Conservation (phyloP, 371 early-diverging fungal species). For the Homolaphlyctis polyrhiza region DNA sequence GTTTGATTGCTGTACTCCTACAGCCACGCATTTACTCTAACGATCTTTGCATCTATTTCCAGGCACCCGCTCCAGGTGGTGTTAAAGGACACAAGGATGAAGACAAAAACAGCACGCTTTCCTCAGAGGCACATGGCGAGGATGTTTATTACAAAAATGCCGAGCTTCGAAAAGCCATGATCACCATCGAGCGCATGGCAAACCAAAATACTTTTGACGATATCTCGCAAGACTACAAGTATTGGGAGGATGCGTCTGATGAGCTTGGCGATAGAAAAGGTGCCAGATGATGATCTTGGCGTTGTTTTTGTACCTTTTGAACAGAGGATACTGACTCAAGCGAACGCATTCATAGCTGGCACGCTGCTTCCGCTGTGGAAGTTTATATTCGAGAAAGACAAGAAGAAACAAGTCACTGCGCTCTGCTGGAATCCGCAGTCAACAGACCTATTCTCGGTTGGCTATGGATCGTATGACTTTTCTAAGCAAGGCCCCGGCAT, state of each 20-base stretch:
- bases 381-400: slow-evolving; percentile 50
- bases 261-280: slow-evolving; percentile 45
- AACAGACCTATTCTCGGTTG: slow-evolving; percentile 51
- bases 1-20: background rate
- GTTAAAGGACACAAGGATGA: slow-evolving; percentile 51
- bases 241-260: slow-evolving; percentile 60
- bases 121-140: slow-evolving; percentile 39
- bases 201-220: slow-evolving; percentile 62
- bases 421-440: slow-evolving; percentile 48
- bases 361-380: slow-evolving; percentile 53
- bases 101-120: slow-evolving; percentile 32
- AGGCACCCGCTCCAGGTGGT: slow-evolving; percentile 24
- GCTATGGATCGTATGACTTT: slow-evolving; percentile 55
- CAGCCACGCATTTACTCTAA: background rate
- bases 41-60: background rate
- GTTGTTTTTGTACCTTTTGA: background rate
- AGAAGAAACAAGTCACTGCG: slow-evolving; percentile 51
- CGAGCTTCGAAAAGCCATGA: slow-evolving; percentile 42
- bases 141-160: slow-evolving; percentile 46
- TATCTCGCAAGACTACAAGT: slow-evolving; percentile 57
- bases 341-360: slow-evolving; percentile 34
- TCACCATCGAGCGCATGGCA: slow-evolving; percentile 53
- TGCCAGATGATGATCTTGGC: slow-evolving; percentile 1
- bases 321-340: background rate
- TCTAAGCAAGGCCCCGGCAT: slow-evolving; percentile 53